A percentile compares a stretch with the other conserved stretches of the same genome.
Evolutionary conservation across 192 early-diverging fungal genomes (phyloP).

Genomic region (Lobosporangium transversale): DNA sequence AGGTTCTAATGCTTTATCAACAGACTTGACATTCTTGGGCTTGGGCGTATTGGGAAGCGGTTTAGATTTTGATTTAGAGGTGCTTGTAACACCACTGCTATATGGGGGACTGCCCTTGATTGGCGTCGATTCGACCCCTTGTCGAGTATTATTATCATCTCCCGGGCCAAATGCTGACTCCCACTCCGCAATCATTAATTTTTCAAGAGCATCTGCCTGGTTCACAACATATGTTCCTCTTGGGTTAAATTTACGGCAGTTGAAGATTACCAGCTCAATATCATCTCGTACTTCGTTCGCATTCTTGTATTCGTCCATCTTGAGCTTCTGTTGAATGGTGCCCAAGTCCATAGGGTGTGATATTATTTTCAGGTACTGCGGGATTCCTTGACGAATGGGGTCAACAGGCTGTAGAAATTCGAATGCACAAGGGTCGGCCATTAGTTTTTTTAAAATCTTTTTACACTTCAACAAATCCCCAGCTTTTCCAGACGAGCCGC

Average conservation of each 20-base stretch:
- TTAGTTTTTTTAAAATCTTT: slow-evolving; percentile 58
- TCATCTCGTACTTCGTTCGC: slow-evolving; percentile 64
- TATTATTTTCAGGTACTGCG: slow-evolving; percentile 71
- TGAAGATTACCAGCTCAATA: slow-evolving; percentile 67
- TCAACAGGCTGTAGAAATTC: slow-evolving; percentile 79
- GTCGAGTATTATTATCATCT: background rate
- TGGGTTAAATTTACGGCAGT: slow-evolving; percentile 75
- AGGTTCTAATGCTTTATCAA: slow-evolving; percentile 27
- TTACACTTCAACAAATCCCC: slow-evolving; percentile 47
- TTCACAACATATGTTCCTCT: slow-evolving; percentile 60
- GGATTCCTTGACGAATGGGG: slow-evolving; percentile 61
- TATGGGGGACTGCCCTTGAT: background rate
- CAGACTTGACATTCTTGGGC: slow-evolving; percentile 28
- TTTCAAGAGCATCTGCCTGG: slow-evolving; percentile 62
- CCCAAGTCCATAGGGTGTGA: slow-evolving; percentile 80
- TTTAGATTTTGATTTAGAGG: slow-evolving; percentile 38
- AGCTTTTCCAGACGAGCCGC: slow-evolving; percentile 6
- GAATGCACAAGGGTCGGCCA: slow-evolving; percentile 62
- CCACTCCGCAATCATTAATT: slow-evolving; percentile 46
- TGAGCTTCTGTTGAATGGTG: slow-evolving; percentile 69
- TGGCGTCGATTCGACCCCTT: background rate
- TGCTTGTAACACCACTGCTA: background rate
- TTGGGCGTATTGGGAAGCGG: slow-evolving; percentile 16
- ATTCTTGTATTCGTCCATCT: slow-evolving; percentile 59
- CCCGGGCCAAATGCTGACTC: slow-evolving; percentile 54